Evolutionary conservation across 78 protist species (phyloP).

Genomic region (Cavenderia fasciculata): DNA sequence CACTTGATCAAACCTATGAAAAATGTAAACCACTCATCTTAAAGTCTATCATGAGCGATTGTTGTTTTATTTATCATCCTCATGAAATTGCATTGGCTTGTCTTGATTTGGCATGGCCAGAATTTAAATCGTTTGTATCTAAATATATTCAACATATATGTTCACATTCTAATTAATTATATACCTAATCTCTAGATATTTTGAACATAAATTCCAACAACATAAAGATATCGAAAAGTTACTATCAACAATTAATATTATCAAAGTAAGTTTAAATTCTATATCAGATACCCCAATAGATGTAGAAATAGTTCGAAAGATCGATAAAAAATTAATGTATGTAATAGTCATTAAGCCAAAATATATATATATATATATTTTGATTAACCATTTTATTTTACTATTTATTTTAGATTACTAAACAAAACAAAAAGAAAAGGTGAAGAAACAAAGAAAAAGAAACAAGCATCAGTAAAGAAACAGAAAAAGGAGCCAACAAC

Average conservation of each 20-base stretch:
- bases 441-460: conserved; percentile 28
- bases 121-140: background rate
- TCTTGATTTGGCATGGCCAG: conserved; percentile 13
- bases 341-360: background rate
- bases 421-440: conserved; percentile 25
- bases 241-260: conserved; percentile 1
- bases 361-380: background rate
- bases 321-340: conserved; percentile 56
- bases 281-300: conserved; percentile 33
- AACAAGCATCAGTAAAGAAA: conserved; percentile 11
- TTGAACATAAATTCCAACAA: conserved; percentile 30
- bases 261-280: background rate
- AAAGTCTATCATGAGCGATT: conserved; percentile 29
- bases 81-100: conserved; percentile 50
- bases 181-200: background rate
- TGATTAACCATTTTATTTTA: background rate
- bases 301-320: conserved; percentile 4
- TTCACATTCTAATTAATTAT: background rate
- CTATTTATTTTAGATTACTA: conserved; percentile 8
- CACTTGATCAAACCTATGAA: conserved; percentile 17
- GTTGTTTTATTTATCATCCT: conserved; percentile 46
- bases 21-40: background rate
- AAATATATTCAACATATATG: background rate
- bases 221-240: background rate
- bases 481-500: background rate